Evolutionary conservation across 2,329 filamentous ascomycete genomes (phyloP).

Genomic region (Aspergillus hiratsukae): DNA sequence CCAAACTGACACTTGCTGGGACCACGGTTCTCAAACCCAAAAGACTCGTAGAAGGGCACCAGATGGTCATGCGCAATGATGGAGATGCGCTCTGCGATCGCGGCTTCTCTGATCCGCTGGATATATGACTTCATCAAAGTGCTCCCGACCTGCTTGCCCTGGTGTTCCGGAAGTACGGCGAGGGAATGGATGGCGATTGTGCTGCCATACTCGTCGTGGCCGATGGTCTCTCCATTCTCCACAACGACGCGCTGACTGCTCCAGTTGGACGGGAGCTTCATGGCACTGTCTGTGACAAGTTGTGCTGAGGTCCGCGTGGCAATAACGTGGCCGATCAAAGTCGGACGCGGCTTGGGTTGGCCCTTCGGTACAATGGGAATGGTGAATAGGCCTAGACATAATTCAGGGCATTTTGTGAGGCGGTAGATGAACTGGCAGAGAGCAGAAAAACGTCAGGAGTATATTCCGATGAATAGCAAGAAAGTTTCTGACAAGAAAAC

Average conservation of each 20-base stretch:
- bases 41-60: constrained; percentile 69
- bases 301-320: constrained; percentile 63
- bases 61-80: constrained; percentile 73
- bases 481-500: constrained; percentile 2
- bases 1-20: constrained; percentile 67
- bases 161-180: constrained; percentile 70
- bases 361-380: constrained; percentile 48
- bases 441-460: constrained; percentile 7
- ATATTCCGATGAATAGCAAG: not conserved
- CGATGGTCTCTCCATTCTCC: constrained; percentile 46
- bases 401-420: constrained; percentile 67
- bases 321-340: constrained; percentile 72
- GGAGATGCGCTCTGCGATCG: constrained; percentile 66
- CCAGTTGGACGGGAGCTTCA: constrained; percentile 70
- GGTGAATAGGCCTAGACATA: constrained; percentile 77
- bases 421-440: constrained; percentile 66
- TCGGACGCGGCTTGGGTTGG: constrained; percentile 57
- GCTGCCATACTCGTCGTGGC: constrained; percentile 67
- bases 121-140: constrained; percentile 72
- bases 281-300: constrained; percentile 68
- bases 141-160: constrained; percentile 68
- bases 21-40: constrained; percentile 67
- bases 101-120: constrained; percentile 67
- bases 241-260: constrained; percentile 41
- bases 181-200: constrained; percentile 81